Conservation (phyloP, 140 eudicot species). For the Stevia rebaudiana region DNA sequence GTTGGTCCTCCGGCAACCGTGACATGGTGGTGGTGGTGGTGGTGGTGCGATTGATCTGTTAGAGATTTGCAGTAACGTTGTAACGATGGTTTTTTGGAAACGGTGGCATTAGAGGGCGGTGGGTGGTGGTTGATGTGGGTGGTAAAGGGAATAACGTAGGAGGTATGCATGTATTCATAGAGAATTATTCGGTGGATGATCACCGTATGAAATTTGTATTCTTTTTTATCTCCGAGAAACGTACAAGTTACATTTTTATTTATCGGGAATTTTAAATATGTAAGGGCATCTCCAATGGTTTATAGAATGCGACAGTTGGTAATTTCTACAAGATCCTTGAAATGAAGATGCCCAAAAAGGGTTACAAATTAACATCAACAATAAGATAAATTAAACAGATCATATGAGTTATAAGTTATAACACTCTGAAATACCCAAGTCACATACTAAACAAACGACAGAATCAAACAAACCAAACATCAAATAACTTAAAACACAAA, state of each 20-base stretch:
- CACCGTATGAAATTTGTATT: too few relatives aligned
- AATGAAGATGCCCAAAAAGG: too few relatives aligned
- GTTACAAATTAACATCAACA: neutral
- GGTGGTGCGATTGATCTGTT: neutral
- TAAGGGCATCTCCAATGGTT: too few relatives aligned
- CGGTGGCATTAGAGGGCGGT: neutral
- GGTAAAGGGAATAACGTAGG: conserved; percentile 16
- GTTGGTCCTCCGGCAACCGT: conserved; percentile 37
- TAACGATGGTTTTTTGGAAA: too few relatives aligned
- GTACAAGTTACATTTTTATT: too few relatives aligned
- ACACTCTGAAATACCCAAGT: conserved; percentile 9
- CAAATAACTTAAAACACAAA: conserved; percentile 15
- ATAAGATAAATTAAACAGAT: neutral
- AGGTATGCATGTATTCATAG: conserved; percentile 25
- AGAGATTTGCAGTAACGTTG: neutral
- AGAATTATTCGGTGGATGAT: conserved; percentile 19
- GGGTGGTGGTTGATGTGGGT: conserved; percentile 17
- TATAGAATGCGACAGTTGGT: too few relatives aligned
- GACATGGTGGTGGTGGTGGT: conserved; percentile 19
- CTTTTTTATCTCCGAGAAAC: too few relatives aligned
- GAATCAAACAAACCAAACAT: conserved; percentile 4
- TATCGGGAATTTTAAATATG: too few relatives aligned
- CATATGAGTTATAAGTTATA: neutral
- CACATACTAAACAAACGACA: neutral
- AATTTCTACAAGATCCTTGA: too few relatives aligned